Base-by-base conservation (phyloP, 164 flowering plant genomes). In the Aristolochia californica region DNA sequence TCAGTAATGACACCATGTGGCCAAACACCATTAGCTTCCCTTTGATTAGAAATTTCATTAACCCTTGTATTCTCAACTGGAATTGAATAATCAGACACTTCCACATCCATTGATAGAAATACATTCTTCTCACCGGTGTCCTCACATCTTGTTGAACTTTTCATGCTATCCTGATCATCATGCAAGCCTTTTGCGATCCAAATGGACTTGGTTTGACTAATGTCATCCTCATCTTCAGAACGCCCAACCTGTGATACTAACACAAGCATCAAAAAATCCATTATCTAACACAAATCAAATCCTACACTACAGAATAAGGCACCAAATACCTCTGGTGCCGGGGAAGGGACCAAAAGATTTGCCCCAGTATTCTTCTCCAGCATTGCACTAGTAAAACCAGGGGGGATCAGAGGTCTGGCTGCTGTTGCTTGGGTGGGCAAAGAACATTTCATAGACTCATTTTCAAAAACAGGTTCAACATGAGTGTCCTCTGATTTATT, bases 381-480 rank as follows among this genome's bases (percentile, higher is more conserved):
- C 43, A 57, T 38, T 28, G 83, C 51, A 64, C 72, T 70, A 27
- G 72, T 62, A 77, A 93, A 93, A 57, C 97, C 99, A 0, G 96
- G 99, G 5, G 99, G 99, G 38, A 93, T 87, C 62, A 83, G 90
- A 52, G 99, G 99, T 58, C 99, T 78, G 47, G 83, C 55, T 56
- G 80, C 77, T 50, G 79, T 68, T 64, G 77, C 58, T 57, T 73
- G 84, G 45, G 75, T 43, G 27, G 74, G 62, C 52, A 69, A 38
- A 40, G 77, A 57, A 57, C 75, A 62, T 62, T 71, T 84, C 4
- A 72, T 68, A 62, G 77, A 62, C 49, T 74, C 94, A 69, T 45
- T 70, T 38, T 60, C 72, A 30, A 75, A 49, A 57, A 59, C 56
- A 17, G 63, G 61, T 53, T 53, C 59, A 17, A 18, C 45, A 27